A percentile compares a stretch with the other conserved stretches of the same genome.
phyloP scores from a whole-genome alignment of 2,329 filamentous ascomycete genomes.

The Clathrospora elynae region DNA sequence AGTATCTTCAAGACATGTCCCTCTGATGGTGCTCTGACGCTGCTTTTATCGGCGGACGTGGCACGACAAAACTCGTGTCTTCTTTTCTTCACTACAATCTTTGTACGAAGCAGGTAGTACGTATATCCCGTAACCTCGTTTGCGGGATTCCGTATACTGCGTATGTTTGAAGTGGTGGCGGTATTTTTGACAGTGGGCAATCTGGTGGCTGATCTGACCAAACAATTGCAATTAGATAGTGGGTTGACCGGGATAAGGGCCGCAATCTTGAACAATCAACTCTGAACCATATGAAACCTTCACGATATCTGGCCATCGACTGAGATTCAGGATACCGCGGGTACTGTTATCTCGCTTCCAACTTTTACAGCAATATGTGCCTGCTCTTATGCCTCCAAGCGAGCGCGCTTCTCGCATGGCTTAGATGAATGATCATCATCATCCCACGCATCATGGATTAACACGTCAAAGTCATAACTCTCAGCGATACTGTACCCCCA shows the following conservation, averaged over 20 bases:
- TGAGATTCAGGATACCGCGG: no score
- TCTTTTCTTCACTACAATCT: conserved; percentile 19
- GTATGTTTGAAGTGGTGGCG: conserved; percentile 6
- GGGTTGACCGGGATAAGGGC: conserved; percentile 18
- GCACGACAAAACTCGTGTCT: conserved; percentile 9
- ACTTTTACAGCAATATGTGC: no score
- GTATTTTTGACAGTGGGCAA: conserved; percentile 13
- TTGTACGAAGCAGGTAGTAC: conserved; percentile 14
- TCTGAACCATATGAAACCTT: neutral
- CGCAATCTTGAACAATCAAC: conserved; percentile 21
- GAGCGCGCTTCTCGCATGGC: no score
- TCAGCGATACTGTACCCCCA: no score
- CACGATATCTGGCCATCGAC: no score
- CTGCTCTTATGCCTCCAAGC: no score
- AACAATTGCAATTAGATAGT: conserved; percentile 19
- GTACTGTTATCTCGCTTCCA: no score
- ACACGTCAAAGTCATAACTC: no score
- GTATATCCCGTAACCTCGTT: neutral
- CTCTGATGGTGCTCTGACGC: conserved; percentile 8
- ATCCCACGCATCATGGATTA: no score
- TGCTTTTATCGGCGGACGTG: conserved; percentile 6
- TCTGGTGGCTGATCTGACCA: conserved; percentile 14
- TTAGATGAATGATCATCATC: no score
- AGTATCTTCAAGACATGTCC: conserved; percentile 9
- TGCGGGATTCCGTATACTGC: conserved; percentile 3